Evolutionary conservation across 139 green algal species (phyloP).

Genomic region (Nannochloris sp.): DNA sequence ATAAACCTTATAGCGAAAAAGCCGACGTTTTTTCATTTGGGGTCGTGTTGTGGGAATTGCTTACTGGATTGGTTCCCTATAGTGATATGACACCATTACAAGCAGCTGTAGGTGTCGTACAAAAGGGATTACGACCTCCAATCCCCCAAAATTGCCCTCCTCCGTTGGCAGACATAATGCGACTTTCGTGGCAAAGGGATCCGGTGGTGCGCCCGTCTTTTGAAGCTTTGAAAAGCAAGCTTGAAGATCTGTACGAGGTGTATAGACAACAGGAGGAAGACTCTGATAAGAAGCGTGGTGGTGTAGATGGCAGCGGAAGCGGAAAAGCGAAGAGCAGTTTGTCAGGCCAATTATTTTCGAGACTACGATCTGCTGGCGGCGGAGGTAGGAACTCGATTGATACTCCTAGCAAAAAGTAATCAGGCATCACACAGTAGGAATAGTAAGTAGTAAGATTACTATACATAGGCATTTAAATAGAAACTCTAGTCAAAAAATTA

Average conservation of each 20-base stretch:
- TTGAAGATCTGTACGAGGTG: constrained; percentile 38
- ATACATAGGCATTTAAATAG: no score
- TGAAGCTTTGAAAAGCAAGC: constrained; percentile 37
- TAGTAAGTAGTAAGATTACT: no score
- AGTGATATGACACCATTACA: constrained; percentile 84
- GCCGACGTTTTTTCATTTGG: constrained; percentile 80
- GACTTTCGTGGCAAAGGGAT: constrained; percentile 64
- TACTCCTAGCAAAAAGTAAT: not conserved
- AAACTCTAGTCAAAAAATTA: no score
- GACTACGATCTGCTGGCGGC: constrained; percentile 17
- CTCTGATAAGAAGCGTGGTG: not conserved
- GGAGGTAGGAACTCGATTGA: not conserved
- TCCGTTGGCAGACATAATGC: constrained; percentile 71
- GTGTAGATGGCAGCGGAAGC: not conserved
- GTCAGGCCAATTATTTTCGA: no score
- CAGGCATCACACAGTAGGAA: no score
- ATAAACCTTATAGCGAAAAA: constrained; percentile 80
- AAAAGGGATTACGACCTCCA: constrained; percentile 86
- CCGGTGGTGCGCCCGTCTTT: constrained; percentile 36
- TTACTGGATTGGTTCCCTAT: constrained; percentile 88
- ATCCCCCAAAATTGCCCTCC: constrained; percentile 61
- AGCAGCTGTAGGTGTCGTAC: constrained; percentile 90
- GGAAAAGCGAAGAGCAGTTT: constrained; percentile 4
- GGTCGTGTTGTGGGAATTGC: constrained; percentile 90
- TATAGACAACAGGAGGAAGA: constrained; percentile 36